Evolutionary conservation across 2,329 filamentous ascomycete genomes (phyloP).

Genomic region (Proliferodiscus dingleyae): DNA sequence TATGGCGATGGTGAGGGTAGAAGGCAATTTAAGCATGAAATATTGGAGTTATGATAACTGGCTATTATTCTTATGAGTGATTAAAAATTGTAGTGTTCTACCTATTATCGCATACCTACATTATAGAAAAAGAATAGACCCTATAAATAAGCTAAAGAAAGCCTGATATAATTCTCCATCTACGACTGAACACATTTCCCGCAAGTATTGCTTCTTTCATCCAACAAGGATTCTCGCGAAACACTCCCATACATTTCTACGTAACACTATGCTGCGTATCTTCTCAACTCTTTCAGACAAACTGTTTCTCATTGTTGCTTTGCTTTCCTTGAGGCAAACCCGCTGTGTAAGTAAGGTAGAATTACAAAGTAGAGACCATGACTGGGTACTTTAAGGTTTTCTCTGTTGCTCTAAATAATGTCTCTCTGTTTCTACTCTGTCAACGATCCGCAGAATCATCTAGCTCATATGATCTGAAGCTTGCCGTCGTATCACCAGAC

Average conservation of each 20-base stretch:
- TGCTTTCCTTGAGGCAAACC: too few species aligned
- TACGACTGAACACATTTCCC: background rate
- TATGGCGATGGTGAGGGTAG: slow-evolving; percentile 64
- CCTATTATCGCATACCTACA: background rate
- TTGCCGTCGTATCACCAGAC: too few species aligned
- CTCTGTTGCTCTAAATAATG: too few species aligned
- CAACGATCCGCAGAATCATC: too few species aligned
- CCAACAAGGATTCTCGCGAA: background rate
- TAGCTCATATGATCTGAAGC: too few species aligned
- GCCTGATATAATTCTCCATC: too few species aligned
- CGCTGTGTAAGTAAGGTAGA: too few species aligned
- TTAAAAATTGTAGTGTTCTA: background rate
- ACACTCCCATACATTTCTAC: background rate
- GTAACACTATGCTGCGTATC: background rate
- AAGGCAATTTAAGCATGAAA: slow-evolving; percentile 56
- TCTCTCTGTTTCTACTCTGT: too few species aligned
- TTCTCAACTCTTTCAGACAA: background rate
- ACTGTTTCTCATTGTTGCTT: background rate
- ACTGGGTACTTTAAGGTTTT: too few species aligned
- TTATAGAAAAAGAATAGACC: background rate
- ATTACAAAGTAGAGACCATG: too few species aligned
- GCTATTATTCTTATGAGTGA: background rate
- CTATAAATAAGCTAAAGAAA: too few species aligned
- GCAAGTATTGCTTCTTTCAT: background rate
- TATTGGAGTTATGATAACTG: slow-evolving; percentile 23